phyloP scores from a whole-genome alignment of 768 basidiomycete species.

The Pluteus cervinus region DNA sequence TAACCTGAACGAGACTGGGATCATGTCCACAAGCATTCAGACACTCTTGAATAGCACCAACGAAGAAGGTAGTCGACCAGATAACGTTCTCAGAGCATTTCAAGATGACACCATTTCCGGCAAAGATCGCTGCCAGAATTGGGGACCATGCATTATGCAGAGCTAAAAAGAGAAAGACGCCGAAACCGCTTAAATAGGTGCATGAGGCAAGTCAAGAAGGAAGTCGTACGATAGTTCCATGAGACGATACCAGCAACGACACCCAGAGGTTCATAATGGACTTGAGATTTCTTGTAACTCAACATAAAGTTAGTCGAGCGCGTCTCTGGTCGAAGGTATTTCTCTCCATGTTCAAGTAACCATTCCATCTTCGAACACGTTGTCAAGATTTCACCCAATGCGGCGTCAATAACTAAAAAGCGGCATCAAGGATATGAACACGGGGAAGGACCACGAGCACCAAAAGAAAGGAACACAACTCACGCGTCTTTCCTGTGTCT shows the following conservation, averaged over 20 bases:
- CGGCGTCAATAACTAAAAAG: constrained; percentile 79
- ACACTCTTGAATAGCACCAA: constrained; percentile 71
- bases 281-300: constrained; percentile 70
- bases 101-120: constrained; percentile 85
- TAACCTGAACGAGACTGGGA: constrained; percentile 85
- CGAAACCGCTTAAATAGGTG: constrained; percentile 3
- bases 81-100: constrained; percentile 92
- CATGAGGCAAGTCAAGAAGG: background rate
- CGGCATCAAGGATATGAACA: constrained; percentile 4
- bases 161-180: constrained; percentile 37
- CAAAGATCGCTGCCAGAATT: constrained; percentile 83
- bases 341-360: constrained; percentile 82
- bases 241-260: constrained; percentile 91
- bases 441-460: constrained; percentile 1
- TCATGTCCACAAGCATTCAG: constrained; percentile 80
- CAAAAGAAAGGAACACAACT: constrained; percentile 20
- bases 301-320: constrained; percentile 64
- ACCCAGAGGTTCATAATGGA: constrained; percentile 88
- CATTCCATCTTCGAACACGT: constrained; percentile 94
- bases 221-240: constrained; percentile 80
- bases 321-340: constrained; percentile 64
- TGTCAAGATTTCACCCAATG: constrained; percentile 91
- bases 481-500: constrained; percentile 93
- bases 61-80: constrained; percentile 85
- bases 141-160: constrained; percentile 94